Conservation (phyloP, 73 alveolate species). For the Breviolum minutum region DNA sequence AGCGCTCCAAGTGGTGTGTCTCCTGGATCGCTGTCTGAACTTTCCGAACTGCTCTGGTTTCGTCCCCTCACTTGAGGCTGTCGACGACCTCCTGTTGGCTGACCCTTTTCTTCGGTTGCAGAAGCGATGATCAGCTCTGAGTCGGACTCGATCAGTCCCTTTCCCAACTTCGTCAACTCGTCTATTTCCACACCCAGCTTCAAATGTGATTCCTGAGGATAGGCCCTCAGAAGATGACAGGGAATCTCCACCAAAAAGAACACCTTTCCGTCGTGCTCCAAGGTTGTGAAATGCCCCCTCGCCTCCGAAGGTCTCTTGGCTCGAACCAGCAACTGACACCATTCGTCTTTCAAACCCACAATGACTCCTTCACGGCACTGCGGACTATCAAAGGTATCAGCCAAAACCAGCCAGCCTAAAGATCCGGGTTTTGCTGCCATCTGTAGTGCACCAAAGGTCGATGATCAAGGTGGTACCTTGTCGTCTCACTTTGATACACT, state of each 20-base stretch:
- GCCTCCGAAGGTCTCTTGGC: neutral
- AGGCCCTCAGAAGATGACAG: neutral
- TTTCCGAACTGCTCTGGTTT: neutral
- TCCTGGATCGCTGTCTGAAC: neutral
- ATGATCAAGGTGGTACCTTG: no score
- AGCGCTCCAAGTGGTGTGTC: neutral
- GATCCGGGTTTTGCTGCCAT: neutral
- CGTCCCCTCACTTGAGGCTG: neutral
- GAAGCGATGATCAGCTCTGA: neutral
- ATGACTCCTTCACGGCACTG: neutral
- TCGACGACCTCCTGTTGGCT: neutral
- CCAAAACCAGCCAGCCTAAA: neutral
- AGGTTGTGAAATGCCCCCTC: neutral
- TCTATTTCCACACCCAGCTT: neutral
- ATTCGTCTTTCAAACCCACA: neutral
- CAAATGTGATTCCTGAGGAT: neutral
- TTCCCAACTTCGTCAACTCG: neutral
- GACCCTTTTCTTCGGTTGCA: neutral
- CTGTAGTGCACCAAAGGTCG: neutral
- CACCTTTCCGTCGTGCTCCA: neutral
- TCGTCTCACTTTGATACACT: neutral
- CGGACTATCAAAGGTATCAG: neutral
- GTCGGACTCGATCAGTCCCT: neutral
- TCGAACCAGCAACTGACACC: neutral
- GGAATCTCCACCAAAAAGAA: neutral